Percentiles rank a stretch among this genome's conserved stretches.
These are phyloP conservation scores for Prototheca wickerhamii DNA, from an alignment of 163 green algal genomes.

Conservation along the genomic window DNA sequence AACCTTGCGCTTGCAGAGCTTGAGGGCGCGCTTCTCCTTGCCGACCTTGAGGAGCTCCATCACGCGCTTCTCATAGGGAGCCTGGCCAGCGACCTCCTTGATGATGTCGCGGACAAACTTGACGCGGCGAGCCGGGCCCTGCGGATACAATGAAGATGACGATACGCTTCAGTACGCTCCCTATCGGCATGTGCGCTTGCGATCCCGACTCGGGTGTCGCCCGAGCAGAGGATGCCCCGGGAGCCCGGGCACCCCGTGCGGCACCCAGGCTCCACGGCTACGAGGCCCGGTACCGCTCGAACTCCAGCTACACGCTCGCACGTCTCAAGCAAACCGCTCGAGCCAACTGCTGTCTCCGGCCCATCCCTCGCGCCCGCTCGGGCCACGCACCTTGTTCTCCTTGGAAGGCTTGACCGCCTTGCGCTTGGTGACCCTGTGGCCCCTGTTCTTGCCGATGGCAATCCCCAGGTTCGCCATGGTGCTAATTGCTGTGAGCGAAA, in stretches of 20 bases:
- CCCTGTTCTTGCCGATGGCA: conserved; percentile 87
- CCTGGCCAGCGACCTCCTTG: conserved; percentile 87
- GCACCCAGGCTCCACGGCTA: no score
- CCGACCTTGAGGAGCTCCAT: conserved; percentile 96
- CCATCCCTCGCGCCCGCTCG: background rate
- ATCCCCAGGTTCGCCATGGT: conserved; percentile 52
- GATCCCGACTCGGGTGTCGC: no score
- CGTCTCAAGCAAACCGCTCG: background rate
- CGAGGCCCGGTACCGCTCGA: no score
- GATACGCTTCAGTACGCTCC: no score
- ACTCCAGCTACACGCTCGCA: background rate
- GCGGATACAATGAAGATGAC: conserved; percentile 19
- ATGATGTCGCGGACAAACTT: conserved; percentile 89
- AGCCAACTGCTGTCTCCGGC: background rate
- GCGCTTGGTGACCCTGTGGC: conserved; percentile 78
- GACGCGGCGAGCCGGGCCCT: conserved; percentile 76
- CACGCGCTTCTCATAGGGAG: conserved; percentile 94
- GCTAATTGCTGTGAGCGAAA: background rate
- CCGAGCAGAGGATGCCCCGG: background rate
- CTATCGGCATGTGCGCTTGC: background rate
- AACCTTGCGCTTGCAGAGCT: conserved; percentile 95
- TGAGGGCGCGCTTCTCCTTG: conserved; percentile 97
- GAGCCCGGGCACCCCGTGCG: background rate
- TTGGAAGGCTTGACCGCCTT: conserved; percentile 53
- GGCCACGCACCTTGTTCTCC: conserved; percentile 50